Evolutionary conservation across 1,284 basidiomycete species (phyloP).

Genomic region (Cryptococcus depauperatus): DNA sequence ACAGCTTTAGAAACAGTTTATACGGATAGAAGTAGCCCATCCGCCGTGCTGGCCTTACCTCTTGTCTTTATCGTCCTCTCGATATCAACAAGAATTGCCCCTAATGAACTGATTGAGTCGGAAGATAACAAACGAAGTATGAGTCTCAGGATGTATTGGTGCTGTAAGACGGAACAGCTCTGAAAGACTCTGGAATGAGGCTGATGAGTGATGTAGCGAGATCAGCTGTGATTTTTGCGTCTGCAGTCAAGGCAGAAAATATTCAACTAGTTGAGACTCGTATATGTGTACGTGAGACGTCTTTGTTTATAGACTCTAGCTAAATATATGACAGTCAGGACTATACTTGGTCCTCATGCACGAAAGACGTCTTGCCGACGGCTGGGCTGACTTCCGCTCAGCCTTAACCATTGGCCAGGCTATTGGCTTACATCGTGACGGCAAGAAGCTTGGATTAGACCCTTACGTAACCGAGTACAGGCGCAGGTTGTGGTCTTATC

Average conservation of each 20-base stretch:
- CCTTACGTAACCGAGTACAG: slow-evolving; percentile 74
- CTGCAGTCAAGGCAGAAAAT: slow-evolving; percentile 81
- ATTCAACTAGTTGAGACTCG: slow-evolving; percentile 77
- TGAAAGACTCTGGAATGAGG: neutral
- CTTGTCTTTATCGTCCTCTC: slow-evolving; percentile 84
- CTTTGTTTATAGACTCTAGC: neutral
- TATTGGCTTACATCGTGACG: slow-evolving; percentile 82
- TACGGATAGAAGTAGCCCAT: slow-evolving; percentile 13
- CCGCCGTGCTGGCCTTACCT: slow-evolving; percentile 51
- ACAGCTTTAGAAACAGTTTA: slow-evolving; percentile 64
- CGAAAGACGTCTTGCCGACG: slow-evolving; percentile 53
- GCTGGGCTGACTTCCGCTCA: slow-evolving; percentile 86
- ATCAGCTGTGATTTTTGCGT: slow-evolving; percentile 69
- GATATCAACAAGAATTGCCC: slow-evolving; percentile 73
- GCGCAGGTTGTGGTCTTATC: slow-evolving; percentile 83
- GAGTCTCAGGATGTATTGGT: slow-evolving; percentile 81
- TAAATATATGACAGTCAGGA: slow-evolving; percentile 55
- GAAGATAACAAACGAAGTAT: slow-evolving; percentile 59
- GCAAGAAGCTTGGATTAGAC: slow-evolving; percentile 56
- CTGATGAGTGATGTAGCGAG: slow-evolving; percentile 52
- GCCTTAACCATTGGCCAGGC: slow-evolving; percentile 85
- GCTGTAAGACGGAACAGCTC: slow-evolving; percentile 55
- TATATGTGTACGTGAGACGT: slow-evolving; percentile 49
- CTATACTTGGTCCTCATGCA: slow-evolving; percentile 70
- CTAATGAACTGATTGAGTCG: slow-evolving; percentile 68